Conservation (phyloP, 73 alveolate genomes). For the Strombidium stylifer region DNA sequence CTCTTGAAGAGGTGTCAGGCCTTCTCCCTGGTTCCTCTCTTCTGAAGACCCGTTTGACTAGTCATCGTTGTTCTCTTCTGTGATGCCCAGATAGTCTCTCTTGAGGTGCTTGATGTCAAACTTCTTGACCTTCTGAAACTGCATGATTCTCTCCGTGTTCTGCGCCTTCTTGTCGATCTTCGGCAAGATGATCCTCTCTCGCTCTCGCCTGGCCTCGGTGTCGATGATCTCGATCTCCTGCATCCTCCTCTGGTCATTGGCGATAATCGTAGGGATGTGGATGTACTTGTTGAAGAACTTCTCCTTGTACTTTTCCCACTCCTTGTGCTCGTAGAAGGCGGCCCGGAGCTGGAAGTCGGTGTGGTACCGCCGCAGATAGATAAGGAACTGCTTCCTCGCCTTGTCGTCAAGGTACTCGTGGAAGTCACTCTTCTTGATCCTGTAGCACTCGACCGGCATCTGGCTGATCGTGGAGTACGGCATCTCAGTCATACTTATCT, state of each 20-base stretch:
- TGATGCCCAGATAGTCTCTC: no score
- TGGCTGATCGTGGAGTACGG: conserved; percentile 35
- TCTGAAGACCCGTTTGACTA: no score
- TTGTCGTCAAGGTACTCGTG: conserved; percentile 37
- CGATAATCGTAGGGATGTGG: conserved; percentile 14
- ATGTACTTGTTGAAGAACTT: conserved; percentile 7
- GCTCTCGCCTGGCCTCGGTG: background rate
- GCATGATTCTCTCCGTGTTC: conserved; percentile 19
- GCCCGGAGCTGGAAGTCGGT: conserved; percentile 21
- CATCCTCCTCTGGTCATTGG: conserved; percentile 20
- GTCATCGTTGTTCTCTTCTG: no score
- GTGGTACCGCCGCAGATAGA: conserved; percentile 27
- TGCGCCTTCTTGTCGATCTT: conserved; percentile 31
- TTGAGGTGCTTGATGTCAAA: no score
- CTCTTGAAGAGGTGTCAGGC: no score
- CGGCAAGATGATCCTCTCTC: conserved; percentile 22
- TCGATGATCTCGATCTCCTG: conserved; percentile 17
- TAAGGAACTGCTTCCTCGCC: conserved; percentile 11
- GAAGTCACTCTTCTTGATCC: conserved; percentile 36
- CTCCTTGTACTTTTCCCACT: conserved; percentile 15
- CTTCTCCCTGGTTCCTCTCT: no score
- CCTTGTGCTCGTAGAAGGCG: conserved; percentile 16
- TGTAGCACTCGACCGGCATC: conserved; percentile 28
- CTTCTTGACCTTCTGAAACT: conserved; percentile 22
- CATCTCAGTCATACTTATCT: background rate